Base-by-base conservation (phyloP, 768 basidiomycete genomes). In the Lactifluus volemus region DNA sequence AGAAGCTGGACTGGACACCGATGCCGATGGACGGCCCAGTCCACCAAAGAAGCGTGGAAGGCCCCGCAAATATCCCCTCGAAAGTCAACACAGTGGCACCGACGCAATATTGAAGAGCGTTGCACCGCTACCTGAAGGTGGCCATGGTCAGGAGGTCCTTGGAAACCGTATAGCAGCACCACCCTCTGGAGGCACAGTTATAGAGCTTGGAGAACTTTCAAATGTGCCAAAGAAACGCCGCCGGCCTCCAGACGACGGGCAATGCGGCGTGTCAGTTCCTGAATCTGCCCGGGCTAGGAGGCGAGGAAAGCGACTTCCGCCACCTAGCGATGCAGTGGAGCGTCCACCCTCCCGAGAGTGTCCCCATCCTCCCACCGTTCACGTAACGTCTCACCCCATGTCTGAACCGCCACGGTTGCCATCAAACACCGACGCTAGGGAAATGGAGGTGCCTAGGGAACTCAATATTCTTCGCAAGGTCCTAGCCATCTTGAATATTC, bases 21-120 rank as follows among this genome's bases (percentile, higher is more conserved):
- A 53, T 53, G 49, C 21, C 45, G 58, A 55, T 5, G 56, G 19
- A 14, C 38, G 57, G 12, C 8, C 19, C 3, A 42, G 59, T 7
- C 39, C 58, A 39, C 67, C 68, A 2, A 73, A 67, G 63, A 78
- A 77, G 53, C 78, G 76, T 15, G 77, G 77, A 29, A 74, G 78
- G 38, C 68, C 65, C 5, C 65, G 61, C 41, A 68, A 69, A 57
- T 21, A 63, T 19, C 71, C 71, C n/a, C 59, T 57, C 21, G 73
- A 73, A 19, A 68, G 68, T 39, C 55, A 34, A n/a, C 49, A 47
- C 1, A 21, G 10, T 2, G 49, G 5, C n/a, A 63, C 60, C 44
- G 66, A 61, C 41, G 49, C 19, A 12, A 67, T 53, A 25, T 21
- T 32, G 38, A 49, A 58, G 21, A 25, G 4, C 9, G 47, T 48